Evolutionary conservation across 2,329 filamentous ascomycete genomes (phyloP).

Genomic region (Aaosphaeria pasadenensis): DNA sequence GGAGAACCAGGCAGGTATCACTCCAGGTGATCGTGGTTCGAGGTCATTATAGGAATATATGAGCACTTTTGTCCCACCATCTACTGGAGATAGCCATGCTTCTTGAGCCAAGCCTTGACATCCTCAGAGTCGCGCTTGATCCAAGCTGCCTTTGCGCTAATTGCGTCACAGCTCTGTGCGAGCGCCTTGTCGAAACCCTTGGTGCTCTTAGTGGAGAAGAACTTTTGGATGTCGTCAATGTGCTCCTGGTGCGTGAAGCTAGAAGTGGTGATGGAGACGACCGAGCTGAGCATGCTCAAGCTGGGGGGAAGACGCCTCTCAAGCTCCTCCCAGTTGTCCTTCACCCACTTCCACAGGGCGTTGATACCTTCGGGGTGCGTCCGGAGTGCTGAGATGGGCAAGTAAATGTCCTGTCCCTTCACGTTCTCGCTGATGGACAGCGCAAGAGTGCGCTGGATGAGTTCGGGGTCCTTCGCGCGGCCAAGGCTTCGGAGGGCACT

Average conservation of each 20-base stretch:
- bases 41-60: too few species aligned
- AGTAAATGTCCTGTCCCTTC: constrained; percentile 92
- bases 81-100: constrained; percentile 57
- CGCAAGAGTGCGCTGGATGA: constrained; percentile 77
- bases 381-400: constrained; percentile 77
- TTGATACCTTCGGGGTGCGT: constrained; percentile 74
- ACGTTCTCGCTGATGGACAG: constrained; percentile 76
- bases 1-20: too few species aligned
- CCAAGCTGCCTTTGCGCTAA: constrained; percentile 83
- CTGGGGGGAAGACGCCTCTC: constrained; percentile 80
- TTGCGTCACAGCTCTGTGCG: constrained; percentile 83
- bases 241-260: constrained; percentile 78
- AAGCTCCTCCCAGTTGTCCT: constrained; percentile 82
- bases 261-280: constrained; percentile 78
- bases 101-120: constrained; percentile 69
- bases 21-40: too few species aligned
- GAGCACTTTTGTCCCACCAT: not conserved
- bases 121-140: constrained; percentile 72
- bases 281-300: constrained; percentile 77
- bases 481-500: constrained; percentile 82
- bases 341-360: constrained; percentile 80
- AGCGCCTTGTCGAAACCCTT: constrained; percentile 85
- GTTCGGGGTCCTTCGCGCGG: constrained; percentile 69
- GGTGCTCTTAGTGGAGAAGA: constrained; percentile 79
- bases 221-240: constrained; percentile 70